Percentiles rank a stretch among this genome's conserved stretches.
Evolutionary conservation across 2,329 filamentous ascomycete genomes (phyloP).

Genomic region (Daldinia sp.): DNA sequence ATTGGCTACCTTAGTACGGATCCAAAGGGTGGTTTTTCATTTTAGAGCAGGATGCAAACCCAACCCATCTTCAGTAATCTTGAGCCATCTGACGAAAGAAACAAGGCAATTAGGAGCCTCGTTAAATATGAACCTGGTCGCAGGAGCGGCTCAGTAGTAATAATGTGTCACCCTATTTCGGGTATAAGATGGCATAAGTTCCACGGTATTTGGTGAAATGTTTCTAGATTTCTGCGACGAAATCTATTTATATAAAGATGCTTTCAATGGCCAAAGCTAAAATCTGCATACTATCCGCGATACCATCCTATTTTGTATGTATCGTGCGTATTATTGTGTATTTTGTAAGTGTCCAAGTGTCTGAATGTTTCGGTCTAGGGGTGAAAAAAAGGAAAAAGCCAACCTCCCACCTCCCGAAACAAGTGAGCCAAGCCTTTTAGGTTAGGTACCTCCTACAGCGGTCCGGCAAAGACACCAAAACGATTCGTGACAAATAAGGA

Average conservation of each 20-base stretch:
- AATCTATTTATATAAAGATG: background rate
- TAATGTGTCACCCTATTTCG: background rate
- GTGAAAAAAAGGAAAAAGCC: too few relatives aligned
- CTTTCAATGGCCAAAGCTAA: background rate
- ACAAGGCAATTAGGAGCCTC: conserved; percentile 18
- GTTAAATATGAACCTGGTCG: conserved; percentile 5
- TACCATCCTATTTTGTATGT: too few relatives aligned
- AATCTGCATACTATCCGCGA: background rate
- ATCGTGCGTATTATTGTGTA: background rate
- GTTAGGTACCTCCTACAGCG: too few relatives aligned
- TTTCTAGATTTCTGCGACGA: background rate
- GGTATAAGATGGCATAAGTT: background rate
- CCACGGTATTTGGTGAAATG: background rate
- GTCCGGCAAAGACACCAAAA: background rate
- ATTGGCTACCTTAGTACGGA: too few relatives aligned
- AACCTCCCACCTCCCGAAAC: background rate
- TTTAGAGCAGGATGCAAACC: conserved; percentile 11
- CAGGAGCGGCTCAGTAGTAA: conserved; percentile 4
- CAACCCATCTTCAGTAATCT: too few relatives aligned
- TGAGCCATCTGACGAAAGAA: conserved; percentile 12
- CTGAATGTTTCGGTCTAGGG: too few relatives aligned
- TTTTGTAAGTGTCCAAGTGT: too few relatives aligned
- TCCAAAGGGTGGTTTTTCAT: conserved; percentile 15
- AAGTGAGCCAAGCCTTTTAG: background rate
- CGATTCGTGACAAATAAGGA: background rate